Evolutionary conservation across 495 filamentous ascomycete genomes (phyloP).

Genomic region (Xylaria telfairii): DNA sequence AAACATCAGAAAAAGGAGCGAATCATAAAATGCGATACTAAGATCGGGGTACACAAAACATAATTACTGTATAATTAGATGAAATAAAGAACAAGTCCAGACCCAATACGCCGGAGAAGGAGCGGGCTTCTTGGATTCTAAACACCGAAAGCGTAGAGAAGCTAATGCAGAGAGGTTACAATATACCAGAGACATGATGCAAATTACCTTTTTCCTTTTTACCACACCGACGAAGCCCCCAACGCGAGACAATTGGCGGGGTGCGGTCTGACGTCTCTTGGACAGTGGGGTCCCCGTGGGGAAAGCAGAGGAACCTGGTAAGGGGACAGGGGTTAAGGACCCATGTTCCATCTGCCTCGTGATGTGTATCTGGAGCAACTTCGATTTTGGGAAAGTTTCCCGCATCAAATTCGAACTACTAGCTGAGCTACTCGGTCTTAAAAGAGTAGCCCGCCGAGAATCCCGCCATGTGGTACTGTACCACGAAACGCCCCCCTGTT

Average conservation of each 20-base stretch:
- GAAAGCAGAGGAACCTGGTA: neutral
- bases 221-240: neutral
- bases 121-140: neutral
- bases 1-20: neutral
- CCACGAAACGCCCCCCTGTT: neutral
- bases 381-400: conserved; percentile 15
- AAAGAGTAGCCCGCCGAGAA: neutral
- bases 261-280: conserved; percentile 7
- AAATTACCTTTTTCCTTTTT: too few relatives aligned
- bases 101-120: neutral
- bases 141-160: neutral
- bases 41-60: too few relatives aligned
- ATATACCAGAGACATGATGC: neutral
- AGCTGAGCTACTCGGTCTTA: neutral
- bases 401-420: neutral
- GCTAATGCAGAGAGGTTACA: neutral
- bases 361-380: conserved; percentile 11
- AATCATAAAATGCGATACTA: neutral
- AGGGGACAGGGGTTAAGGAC: neutral
- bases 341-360: conserved; percentile 5
- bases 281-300: conserved; percentile 17
- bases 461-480: neutral
- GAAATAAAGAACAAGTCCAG: neutral
- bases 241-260: conserved; percentile 4
- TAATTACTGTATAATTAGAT: too few relatives aligned